Conservation (phyloP, 2,329 filamentous ascomycete species). For the Fusarium newnesense region DNA sequence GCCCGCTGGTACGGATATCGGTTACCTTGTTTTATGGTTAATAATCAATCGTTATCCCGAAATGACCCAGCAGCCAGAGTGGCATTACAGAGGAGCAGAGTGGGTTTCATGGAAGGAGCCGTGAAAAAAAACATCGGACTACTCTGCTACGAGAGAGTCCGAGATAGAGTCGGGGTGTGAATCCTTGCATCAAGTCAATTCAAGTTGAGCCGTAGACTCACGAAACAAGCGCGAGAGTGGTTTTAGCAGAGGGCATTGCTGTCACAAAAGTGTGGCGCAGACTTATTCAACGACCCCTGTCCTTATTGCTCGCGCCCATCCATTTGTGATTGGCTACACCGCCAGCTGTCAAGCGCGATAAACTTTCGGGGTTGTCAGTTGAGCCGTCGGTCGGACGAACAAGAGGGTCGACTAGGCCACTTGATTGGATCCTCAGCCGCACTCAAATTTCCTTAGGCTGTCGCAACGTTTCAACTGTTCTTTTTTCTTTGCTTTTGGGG, state of each 20-base stretch:
- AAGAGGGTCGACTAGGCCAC: conserved; percentile 4
- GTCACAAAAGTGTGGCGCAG: conserved; percentile 8
- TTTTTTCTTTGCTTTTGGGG: not conserved
- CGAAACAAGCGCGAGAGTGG: conserved; percentile 32
- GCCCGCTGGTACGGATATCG: not conserved
- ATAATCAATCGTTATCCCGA: not conserved
- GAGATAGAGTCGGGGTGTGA: conserved; percentile 4
- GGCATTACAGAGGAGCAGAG: not conserved
- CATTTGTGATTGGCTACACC: conserved; percentile 5
- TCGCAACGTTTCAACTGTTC: conserved; percentile 31
- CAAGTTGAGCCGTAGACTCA: not conserved
- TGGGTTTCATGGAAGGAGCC: not conserved
- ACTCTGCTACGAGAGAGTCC: not conserved
- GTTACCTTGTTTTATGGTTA: not conserved
- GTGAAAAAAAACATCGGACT: not conserved
- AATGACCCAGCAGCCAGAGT: not conserved
- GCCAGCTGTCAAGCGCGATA: conserved; percentile 27
- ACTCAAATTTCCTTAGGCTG: not conserved
- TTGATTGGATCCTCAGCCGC: conserved; percentile 31
- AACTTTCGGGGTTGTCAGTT: not conserved
- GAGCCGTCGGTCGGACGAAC: conserved; percentile 3
- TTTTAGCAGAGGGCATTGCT: not conserved
- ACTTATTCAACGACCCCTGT: conserved; percentile 10
- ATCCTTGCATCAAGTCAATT: conserved; percentile 6
- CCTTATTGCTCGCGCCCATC: not conserved